Base-by-base conservation (phyloP, 1,139 yeast genomes). In the Nakaseomyces glabratus region DNA sequence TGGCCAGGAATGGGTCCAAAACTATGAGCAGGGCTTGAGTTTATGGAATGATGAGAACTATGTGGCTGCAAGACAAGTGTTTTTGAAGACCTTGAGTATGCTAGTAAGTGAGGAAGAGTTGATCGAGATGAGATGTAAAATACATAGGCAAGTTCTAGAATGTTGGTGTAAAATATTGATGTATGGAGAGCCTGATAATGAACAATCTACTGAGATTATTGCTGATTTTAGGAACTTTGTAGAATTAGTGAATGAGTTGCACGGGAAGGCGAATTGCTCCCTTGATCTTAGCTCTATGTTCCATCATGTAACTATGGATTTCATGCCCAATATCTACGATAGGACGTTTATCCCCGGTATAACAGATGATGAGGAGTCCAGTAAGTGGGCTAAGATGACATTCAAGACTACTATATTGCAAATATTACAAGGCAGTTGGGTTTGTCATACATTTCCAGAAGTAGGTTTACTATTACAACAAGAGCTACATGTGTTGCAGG, bases 1-100 rank as follows among this genome's bases (percentile, higher is more conserved):
- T 20, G 28, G 17, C 12, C 30, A 34, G 13, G 36, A 25, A 9
- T 39, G 33, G 9, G 38, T 39, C 18, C 39, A 34, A 24, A 33
- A 33, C 15, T 35, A 35, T 21, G 24, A 28, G 3, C 33, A 6
- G 7, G 25, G 13, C 20, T 10, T 30, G 12, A 9, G 24, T 15
- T 7, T 16, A 15, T 13, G 13, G 28, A 17, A 12, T 18, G 28
- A 10, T 15, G 28, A 16, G 20, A 20, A 25, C 8, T 25, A 14
- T 16, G 4, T 15, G 5, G 20, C 20, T 9, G 28, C 28, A 5
- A 6, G 20, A 2, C 2, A n/a, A 4, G 28, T 16, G 19, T 25
- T 25, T 4, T n/a, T n/a, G n/a, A n/a, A n/a, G n/a, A n/a, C n/a
- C n/a, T n/a, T n/a, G n/a, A n/a, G n/a, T n/a, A n/a, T n/a, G n/a